phyloP scores from a whole-genome alignment of 148 eudicot species.

The Salicornia ramosissima region DNA sequence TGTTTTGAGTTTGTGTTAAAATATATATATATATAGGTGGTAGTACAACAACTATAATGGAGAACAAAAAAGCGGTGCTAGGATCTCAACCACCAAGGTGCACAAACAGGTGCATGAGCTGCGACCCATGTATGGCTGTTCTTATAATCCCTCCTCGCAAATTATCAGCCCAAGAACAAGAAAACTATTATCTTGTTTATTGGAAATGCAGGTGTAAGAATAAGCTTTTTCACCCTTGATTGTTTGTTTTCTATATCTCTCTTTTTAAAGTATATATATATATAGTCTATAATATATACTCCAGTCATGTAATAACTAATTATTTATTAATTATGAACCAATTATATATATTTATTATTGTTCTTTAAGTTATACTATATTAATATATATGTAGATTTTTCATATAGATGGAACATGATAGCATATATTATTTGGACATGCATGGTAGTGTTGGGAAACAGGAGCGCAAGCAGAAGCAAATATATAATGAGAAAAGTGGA shows the following conservation, averaged over 20 bases:
- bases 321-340: too few relatives aligned
- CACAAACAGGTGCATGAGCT: conserved; percentile 36
- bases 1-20: too few relatives aligned
- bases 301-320: too few relatives aligned
- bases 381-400: neutral
- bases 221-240: conserved; percentile 38
- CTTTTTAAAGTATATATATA: too few relatives aligned
- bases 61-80: conserved; percentile 27
- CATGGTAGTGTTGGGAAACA: too few relatives aligned
- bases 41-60: conserved; percentile 11
- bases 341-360: too few relatives aligned
- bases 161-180: conserved; percentile 29
- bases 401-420: neutral
- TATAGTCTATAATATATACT: neutral
- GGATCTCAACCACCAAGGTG: conserved; percentile 45
- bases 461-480: too few relatives aligned
- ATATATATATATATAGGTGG: neutral
- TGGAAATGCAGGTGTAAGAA: conserved; percentile 46
- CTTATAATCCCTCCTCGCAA: conserved; percentile 36
- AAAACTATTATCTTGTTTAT: conserved; percentile 34
- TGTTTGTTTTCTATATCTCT: too few relatives aligned
- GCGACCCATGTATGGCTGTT: conserved; percentile 41
- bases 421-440: too few relatives aligned
- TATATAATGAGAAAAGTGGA: too few relatives aligned
- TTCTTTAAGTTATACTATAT: too few relatives aligned